A percentile compares a stretch with the other conserved stretches of the same genome.
Evolutionary conservation across 2,329 filamentous ascomycete species (phyloP).

Genomic region (Colletotrichum scovillei): DNA sequence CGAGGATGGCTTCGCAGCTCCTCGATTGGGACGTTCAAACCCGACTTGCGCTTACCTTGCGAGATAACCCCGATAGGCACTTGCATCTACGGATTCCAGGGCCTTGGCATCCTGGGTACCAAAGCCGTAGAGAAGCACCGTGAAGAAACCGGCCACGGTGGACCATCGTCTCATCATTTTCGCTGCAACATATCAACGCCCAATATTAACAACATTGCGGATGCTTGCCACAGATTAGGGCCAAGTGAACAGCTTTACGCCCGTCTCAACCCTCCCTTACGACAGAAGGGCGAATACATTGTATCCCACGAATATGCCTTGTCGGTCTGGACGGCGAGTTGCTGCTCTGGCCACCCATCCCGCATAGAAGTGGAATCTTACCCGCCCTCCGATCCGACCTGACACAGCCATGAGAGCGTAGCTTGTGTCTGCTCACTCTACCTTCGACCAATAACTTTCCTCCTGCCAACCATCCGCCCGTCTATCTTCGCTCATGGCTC

Average conservation of each 20-base stretch:
- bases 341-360: slow-evolving; percentile 1
- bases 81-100: neutral
- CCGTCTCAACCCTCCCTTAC: neutral
- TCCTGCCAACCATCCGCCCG: neutral
- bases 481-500: neutral
- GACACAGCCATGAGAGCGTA: slow-evolving; percentile 12
- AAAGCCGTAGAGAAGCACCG: neutral
- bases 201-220: neutral
- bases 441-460: neutral
- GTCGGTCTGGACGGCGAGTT: neutral
- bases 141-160: too few species aligned
- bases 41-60: neutral
- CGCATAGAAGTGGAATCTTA: slow-evolving; percentile 26
- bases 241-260: neutral
- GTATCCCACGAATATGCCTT: neutral
- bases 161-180: too few species aligned
- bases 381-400: slow-evolving; percentile 18
- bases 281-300: neutral
- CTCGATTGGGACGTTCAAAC: slow-evolving; percentile 16
- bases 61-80: slow-evolving; percentile 13
- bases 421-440: slow-evolving; percentile 1
- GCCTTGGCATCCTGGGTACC: slow-evolving; percentile 1
- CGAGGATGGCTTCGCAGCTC: slow-evolving; percentile 8
- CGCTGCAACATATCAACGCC: neutral
- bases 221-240: neutral